Evolutionary conservation across 257 asterid genomes (phyloP), one percentile per base, ranked within the genome.

Genomic region (Scutellaria minor): DNA sequence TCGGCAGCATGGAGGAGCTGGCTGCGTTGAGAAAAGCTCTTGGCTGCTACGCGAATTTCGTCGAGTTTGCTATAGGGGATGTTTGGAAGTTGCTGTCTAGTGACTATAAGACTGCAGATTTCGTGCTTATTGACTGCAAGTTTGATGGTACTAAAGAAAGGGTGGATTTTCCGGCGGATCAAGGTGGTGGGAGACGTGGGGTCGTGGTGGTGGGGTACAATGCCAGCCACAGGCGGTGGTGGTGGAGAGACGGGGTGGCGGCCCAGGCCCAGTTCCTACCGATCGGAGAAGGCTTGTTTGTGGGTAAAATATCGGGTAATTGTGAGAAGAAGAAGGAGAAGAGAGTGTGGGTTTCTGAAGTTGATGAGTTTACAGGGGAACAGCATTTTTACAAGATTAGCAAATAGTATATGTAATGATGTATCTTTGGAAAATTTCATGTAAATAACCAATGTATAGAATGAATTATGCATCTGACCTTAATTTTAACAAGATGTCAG

Each of bases 361-460:
- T 70, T n/a, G 66, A 70, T 24, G 46, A 44, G n/a, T 42, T 46
- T 3, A 68, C 74, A 40, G 74, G 65, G 65, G 74, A 68, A 41
- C 24, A 59, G 12, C 65, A 59, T 59, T 59, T 59, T 59, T 59
- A 59, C 65, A 59, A 35, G 47, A n/a, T 59, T n/a, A 66, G 20
- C 27, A 40, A 3, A 46, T 64, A 59, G 65, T 47, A 2, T 1
- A 6, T 7, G n/a, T 24, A 42, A 20, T 9, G 51, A 5, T 31
- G 18, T 60, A 60, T 1, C 5, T 7, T 67, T 0, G 15, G 5
- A 52, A 8, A 15, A 9, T 12, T 18, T 12, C 18, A 63, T 63
- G 54, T 20, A 63, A 61, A 18, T 31, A 20, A 18, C 60, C 15
- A 13, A 37, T 59, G 7, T 1, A 20, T 39, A 7, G 8, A 40